Evolutionary conservation across 805 yeast species (phyloP).

Genomic region (Candida pseudoglaebosa): DNA sequence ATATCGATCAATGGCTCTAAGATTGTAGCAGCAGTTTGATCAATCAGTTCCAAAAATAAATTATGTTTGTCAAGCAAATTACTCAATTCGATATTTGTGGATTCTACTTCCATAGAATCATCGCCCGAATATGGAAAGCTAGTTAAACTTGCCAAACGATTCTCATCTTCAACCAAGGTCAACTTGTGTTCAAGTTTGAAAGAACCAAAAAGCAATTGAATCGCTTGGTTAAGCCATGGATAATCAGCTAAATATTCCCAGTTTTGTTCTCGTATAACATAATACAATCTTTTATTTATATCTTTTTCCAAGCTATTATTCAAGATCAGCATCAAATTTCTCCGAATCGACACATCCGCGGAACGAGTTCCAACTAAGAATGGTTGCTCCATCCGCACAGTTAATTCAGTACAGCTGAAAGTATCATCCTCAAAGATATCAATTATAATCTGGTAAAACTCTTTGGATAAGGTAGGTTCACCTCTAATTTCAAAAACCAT

Average conservation of each 20-base stretch:
- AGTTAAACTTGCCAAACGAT: constrained; percentile 51
- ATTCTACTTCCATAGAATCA: constrained; percentile 25
- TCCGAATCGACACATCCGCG: constrained; percentile 69
- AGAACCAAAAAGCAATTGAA: constrained; percentile 79
- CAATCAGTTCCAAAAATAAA: constrained; percentile 24
- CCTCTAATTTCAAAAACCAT: constrained; percentile 87
- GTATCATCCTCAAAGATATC: constrained; percentile 81
- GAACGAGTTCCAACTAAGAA: constrained; percentile 90
- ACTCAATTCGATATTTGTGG: constrained; percentile 15
- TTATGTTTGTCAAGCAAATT: constrained; percentile 24
- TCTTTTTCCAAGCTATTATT: constrained; percentile 75
- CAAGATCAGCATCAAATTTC: constrained; percentile 73
- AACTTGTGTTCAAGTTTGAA: constrained; percentile 52
- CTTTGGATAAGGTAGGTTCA: constrained; percentile 69
- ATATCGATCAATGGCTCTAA: constrained; percentile 72
- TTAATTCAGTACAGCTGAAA: constrained; percentile 78
- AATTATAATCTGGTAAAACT: constrained; percentile 80
- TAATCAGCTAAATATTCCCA: constrained; percentile 95
- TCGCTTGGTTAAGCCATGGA: constrained; percentile 92
- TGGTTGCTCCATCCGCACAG: constrained; percentile 94
- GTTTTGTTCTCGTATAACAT: constrained; percentile 89
- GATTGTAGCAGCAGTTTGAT: constrained; percentile 50
- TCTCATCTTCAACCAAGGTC: constrained; percentile 43
- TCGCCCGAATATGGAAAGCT: constrained; percentile 32
- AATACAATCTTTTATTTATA: constrained; percentile 72